Evolutionary conservation across 805 yeast species (phyloP), one percentile per base, ranked within the genome.

Genomic region (Candida stauntonica): DNA sequence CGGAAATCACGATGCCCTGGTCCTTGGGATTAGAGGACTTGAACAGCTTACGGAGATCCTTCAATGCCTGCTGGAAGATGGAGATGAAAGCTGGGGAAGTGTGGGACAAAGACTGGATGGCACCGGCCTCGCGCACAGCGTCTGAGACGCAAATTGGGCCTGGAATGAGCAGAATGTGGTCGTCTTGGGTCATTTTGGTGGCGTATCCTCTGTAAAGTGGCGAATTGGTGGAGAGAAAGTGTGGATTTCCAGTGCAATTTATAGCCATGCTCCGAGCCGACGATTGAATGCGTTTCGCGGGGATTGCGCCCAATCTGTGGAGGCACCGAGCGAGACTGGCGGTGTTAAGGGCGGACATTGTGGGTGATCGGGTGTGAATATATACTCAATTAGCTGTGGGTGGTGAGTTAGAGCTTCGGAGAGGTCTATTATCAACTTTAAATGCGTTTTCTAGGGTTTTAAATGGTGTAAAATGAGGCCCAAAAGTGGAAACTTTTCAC

Each of bases 131-230:
- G 52, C 84, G 75, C 34, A 89, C 97, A 35, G 68, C 73, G 48
- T 84, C 86, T 35, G 88, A 79, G 63, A 91, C 79, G 63, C 81
- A 86, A 56, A 86, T 80, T 44, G 95, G 95, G 27, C 95, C 95
- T 15, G 95, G 93, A 50, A 86, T 82, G 67, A 86, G 67, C 30
- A 77, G 58, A 32, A 73, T 39, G 31, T 39, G 35, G 26, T 39
- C 37, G 40, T 39, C 42, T 19, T 28, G 32, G 35, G 39, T 32
- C 44, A 36, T 39, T 20, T 14, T 36, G 31, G 35, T 26, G 31
- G 20, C 5, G 17, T 12, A 27, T n/a, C 28, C 28, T 12, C 14
- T 15, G 19, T 4, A 7, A 5, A 14, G 23, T 7, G 17, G 16
- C 7, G 15, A 17, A 23, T n/a, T 17, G 28, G 17, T 6, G 11